Conservation (phyloP, 75 land plant genomes). For the Sequoiadendron giganteum region DNA sequence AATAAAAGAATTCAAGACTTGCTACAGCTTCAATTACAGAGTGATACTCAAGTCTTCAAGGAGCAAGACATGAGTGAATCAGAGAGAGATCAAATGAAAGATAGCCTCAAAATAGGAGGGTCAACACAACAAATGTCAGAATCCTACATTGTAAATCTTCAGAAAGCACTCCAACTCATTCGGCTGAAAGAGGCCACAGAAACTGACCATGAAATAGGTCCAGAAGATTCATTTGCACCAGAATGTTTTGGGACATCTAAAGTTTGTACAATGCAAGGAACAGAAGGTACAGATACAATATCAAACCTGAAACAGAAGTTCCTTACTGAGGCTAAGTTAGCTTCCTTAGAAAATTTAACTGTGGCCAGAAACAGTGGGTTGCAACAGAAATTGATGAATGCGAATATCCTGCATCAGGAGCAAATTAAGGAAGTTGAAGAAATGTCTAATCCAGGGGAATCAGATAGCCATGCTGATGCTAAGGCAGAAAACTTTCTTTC, state of each 20-base stretch:
- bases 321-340: neutral
- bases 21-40: neutral
- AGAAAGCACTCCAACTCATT: neutral
- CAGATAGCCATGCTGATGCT: neutral
- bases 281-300: neutral
- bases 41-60: neutral
- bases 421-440: neutral
- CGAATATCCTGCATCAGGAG: neutral
- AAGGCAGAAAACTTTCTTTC: neutral
- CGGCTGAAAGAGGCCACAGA: neutral
- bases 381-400: neutral
- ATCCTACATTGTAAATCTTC: neutral
- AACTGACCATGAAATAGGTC: neutral
- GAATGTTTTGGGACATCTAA: neutral
- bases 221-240: neutral
- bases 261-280: neutral
- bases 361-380: neutral
- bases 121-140: neutral
- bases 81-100: neutral
- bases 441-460: neutral
- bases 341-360: neutral
- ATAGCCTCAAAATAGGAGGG: neutral
- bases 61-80: neutral
- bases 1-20: neutral
- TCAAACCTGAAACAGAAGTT: neutral